phyloP scores from a whole-genome alignment of 371 early-diverging fungal species.

The Amoeboaphelidium protococcarum region DNA sequence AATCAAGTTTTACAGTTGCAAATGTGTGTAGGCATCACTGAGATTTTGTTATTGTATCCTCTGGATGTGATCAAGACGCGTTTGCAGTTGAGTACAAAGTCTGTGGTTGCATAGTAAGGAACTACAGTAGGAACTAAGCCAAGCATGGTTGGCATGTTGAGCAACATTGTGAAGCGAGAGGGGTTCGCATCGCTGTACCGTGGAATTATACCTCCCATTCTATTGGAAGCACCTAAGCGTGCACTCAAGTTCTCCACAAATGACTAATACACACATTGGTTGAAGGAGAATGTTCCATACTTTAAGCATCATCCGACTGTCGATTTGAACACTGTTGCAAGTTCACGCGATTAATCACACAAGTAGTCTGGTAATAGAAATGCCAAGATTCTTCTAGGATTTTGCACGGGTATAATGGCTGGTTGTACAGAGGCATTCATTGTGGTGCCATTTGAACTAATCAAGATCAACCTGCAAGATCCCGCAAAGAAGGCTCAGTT shows the following conservation, averaged over 20 bases:
- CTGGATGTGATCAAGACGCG: slow-evolving; percentile 20
- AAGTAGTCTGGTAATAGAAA: neutral
- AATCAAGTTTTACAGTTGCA: too few species aligned
- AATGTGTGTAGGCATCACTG: too few species aligned
- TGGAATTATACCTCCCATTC: slow-evolving; percentile 81
- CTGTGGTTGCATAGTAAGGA: slow-evolving; percentile 1
- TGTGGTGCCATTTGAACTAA: slow-evolving; percentile 73
- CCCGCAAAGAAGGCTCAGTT: slow-evolving; percentile 12
- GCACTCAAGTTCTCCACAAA: slow-evolving; percentile 89
- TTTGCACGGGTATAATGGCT: slow-evolving; percentile 73
- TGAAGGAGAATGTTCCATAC: slow-evolving; percentile 32
- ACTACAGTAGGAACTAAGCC: neutral
- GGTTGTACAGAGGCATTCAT: slow-evolving; percentile 76
- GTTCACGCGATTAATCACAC: too few species aligned
- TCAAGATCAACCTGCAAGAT: slow-evolving; percentile 77
- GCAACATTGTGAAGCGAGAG: neutral
- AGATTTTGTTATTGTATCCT: slow-evolving; percentile 90
- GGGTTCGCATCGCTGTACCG: slow-evolving; percentile 54
- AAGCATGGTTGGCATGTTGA: neutral
- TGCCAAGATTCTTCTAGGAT: slow-evolving; percentile 21
- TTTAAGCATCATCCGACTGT: slow-evolving; percentile 12
- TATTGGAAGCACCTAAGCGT: slow-evolving; percentile 93
- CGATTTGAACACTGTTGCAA: too few species aligned
- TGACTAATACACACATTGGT: slow-evolving; percentile 50
- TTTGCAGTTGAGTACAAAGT: slow-evolving; percentile 4